phyloP scores from a whole-genome alignment of 2,329 filamentous ascomycete species.

The Hirsutella minnesotensis region DNA sequence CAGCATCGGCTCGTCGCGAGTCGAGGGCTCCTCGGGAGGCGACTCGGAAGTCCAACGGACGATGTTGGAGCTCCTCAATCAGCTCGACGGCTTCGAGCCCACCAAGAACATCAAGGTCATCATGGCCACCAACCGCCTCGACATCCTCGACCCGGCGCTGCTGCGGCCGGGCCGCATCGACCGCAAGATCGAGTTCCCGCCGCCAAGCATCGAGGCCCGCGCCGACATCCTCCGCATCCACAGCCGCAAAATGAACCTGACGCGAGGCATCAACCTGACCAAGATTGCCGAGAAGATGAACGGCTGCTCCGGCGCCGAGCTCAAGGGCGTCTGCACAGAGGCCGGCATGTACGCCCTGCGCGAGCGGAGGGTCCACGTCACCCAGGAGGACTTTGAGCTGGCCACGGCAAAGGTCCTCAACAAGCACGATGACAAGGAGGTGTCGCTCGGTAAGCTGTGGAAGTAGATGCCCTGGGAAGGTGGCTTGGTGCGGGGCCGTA shows the following conservation, averaged over 20 bases:
- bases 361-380: slow-evolving; percentile 93
- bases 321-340: slow-evolving; percentile 98
- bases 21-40: slow-evolving; percentile 88
- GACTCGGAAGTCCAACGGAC: slow-evolving; percentile 98
- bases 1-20: slow-evolving; percentile 92
- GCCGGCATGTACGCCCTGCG: slow-evolving; percentile 96
- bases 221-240: slow-evolving; percentile 97
- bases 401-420: slow-evolving; percentile 98
- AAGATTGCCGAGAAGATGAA: slow-evolving; percentile 99
- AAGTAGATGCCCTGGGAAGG: slow-evolving; percentile 18
- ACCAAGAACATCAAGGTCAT: slow-evolving; percentile 99
- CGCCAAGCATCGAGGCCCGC: slow-evolving; percentile 88
- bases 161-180: slow-evolving; percentile 95
- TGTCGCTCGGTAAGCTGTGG: slow-evolving; percentile 75
- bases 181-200: slow-evolving; percentile 97
- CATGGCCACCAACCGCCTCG: slow-evolving; percentile 97
- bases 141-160: slow-evolving; percentile 91
- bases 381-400: slow-evolving; percentile 96
- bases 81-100: slow-evolving; percentile 95
- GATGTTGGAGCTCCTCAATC: slow-evolving; percentile 96
- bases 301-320: slow-evolving; percentile 89
- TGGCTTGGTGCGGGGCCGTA: background rate
- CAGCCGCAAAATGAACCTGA: slow-evolving; percentile 96
- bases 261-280: slow-evolving; percentile 88
- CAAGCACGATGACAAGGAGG: slow-evolving; percentile 98